A percentile compares a stretch with the other conserved stretches of the same genome.
Conservation (phyloP, 2,329 filamentous ascomycete species). For the Bimuria novae-zelandiae region DNA sequence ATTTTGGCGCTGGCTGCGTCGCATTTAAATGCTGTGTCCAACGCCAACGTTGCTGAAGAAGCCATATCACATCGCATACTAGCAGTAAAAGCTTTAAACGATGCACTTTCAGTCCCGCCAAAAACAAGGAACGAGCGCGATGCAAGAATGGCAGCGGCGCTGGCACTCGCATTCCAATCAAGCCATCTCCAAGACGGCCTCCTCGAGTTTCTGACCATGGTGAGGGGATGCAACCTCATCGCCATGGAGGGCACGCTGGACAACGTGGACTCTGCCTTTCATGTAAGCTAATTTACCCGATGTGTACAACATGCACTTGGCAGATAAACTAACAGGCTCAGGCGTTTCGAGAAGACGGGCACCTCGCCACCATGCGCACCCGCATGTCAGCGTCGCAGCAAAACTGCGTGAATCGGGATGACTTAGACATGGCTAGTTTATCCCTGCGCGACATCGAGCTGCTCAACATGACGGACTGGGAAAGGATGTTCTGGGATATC, state of each 20-base stretch:
- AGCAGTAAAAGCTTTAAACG: conserved; percentile 59
- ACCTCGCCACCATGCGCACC: conserved; percentile 36
- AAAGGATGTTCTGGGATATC: conserved; percentile 32
- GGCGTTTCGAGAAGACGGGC: conserved; percentile 39
- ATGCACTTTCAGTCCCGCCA: conserved; percentile 42
- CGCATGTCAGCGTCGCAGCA: conserved; percentile 28
- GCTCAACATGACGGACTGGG: conserved; percentile 35
- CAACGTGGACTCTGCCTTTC: conserved; percentile 32
- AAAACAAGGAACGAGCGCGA: conserved; percentile 39
- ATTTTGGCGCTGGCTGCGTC: conserved; percentile 71
- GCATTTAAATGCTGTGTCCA: conserved; percentile 59
- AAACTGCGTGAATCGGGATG: conserved; percentile 26
- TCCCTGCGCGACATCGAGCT: conserved; percentile 33
- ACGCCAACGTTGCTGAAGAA: conserved; percentile 57
- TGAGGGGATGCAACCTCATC: conserved; percentile 44
- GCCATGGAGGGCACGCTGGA: conserved; percentile 29
- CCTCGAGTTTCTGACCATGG: conserved; percentile 44
- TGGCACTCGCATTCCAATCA: conserved; percentile 46
- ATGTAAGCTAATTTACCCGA: conserved; percentile 23
- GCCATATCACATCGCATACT: conserved; percentile 69
- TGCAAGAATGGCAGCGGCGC: conserved; percentile 43
- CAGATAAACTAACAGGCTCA: conserved; percentile 8
- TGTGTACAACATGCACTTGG: neutral
- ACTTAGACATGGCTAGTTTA: conserved; percentile 36
- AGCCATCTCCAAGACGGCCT: conserved; percentile 45